A percentile compares a stretch with the other conserved stretches of the same genome.
phyloP scores from a whole-genome alignment of 306 rosid genomes.

The Castanea sativa region DNA sequence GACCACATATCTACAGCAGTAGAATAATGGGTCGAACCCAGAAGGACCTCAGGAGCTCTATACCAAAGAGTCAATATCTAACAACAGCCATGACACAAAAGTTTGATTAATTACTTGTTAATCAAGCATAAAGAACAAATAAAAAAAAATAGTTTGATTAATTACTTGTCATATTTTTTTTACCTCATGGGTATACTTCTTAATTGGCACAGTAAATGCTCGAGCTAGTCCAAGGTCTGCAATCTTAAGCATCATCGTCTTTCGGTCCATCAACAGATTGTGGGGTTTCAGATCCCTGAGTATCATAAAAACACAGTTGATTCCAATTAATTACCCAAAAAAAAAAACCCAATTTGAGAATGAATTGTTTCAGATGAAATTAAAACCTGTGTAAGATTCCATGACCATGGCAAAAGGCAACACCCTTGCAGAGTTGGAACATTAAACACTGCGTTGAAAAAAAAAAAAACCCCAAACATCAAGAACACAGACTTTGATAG shows the following conservation, averaged over 20 bases:
- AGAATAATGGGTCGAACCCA: conserved; percentile 96
- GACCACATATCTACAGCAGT: conserved; percentile 97
- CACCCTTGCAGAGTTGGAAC: conserved; percentile 96
- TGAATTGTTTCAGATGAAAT: not conserved
- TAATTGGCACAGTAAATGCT: conserved; percentile 85
- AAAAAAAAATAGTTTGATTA: too few species aligned
- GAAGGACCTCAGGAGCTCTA: conserved; percentile 95
- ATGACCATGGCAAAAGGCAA: conserved; percentile 96
- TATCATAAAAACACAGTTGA: not conserved
- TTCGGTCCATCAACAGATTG: conserved; percentile 87
- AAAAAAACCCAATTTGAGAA: not conserved
- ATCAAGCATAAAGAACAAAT: not conserved
- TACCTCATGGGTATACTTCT: conserved; percentile 97
- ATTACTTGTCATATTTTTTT: too few species aligned
- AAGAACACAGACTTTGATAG: not conserved
- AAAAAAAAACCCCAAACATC: not conserved
- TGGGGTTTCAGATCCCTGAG: conserved; percentile 91
- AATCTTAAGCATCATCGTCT: conserved; percentile 79
- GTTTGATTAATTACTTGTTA: too few species aligned
- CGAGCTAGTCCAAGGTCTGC: conserved; percentile 97
- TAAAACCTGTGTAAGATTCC: conserved; percentile 81
- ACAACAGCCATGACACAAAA: not conserved
- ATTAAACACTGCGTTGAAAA: conserved; percentile 55
- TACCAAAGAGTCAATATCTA: conserved; percentile 93
- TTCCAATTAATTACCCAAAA: not conserved